Evolutionary conservation across 2,329 filamentous ascomycete species (phyloP).

Genomic region (Cordyceps javanica): DNA sequence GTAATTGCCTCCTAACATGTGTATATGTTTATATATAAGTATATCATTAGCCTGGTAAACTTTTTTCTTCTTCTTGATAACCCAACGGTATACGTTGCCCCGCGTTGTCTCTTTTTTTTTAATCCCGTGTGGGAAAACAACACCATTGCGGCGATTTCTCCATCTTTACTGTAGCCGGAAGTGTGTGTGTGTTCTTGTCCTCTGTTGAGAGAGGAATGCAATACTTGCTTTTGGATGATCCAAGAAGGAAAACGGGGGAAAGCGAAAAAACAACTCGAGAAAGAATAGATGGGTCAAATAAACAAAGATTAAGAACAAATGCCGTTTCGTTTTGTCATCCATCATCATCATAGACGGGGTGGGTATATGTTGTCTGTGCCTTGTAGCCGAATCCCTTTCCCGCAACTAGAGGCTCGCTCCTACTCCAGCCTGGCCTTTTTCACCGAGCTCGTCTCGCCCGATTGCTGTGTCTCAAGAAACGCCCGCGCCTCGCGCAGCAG

Average conservation of each 20-base stretch:
- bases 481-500: slow-evolving; percentile 51
- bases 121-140: not conserved
- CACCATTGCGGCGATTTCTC: too few relatives aligned
- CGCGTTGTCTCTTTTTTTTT: not conserved
- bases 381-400: not conserved
- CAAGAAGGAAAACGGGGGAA: too few relatives aligned
- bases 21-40: not conserved
- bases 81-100: slow-evolving; percentile 1
- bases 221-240: not conserved
- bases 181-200: not conserved
- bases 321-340: not conserved
- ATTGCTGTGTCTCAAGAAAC: slow-evolving; percentile 24
- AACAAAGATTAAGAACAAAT: not conserved
- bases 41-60: not conserved
- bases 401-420: too few relatives aligned
- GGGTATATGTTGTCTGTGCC: not conserved
- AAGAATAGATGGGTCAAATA: not conserved
- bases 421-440: not conserved
- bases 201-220: slow-evolving; percentile 3
- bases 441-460: slow-evolving; percentile 27
- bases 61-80: not conserved
- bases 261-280: not conserved
- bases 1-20: too few relatives aligned
- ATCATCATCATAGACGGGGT: not conserved
- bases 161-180: not conserved